Evolutionary conservation across 176 grass and related monocot genomes (phyloP), one percentile per base, ranked within the genome.

Genomic region (Pharus latifolius): DNA sequence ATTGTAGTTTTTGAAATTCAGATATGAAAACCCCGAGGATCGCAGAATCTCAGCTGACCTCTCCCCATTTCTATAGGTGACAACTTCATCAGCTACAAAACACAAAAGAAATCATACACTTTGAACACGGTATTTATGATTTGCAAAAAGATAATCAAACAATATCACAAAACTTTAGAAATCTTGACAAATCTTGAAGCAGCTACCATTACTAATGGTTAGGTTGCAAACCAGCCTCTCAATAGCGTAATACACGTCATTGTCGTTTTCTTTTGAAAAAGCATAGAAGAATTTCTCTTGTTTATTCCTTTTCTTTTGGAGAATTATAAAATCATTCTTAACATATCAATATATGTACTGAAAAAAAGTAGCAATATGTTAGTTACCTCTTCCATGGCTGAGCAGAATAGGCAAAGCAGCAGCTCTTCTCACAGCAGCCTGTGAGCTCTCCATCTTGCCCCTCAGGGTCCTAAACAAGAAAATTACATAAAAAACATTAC

Each of bases 391-490:
- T 88, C 90, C 96, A 82, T 99, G 96, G 79, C 65, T 86, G 38
- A 94, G 79, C 33, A 94, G 60, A 57, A 95, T 66, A 18, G 90
- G 96, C 67, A 95, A 76, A 49, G 77, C 69, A 42, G 82, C 73
- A 51, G 90, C 90, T 67, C 61, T 84, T 72, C 96, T 78, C 26
- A 80, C 52, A 41, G 90, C 76, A 60, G 69, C 67, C 46, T 91
- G 87, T 42, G 90, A 99, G 75, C 75, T 95, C 64, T 99, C 87
- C 51, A 99, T 83, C 73, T 85, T 99, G 72, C 52, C 88, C 70
- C 70, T 95, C 63, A 99, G 61, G 17, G 80, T 84, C 82, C 96
- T 99, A 41, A 49, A 59, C 25, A 82, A 43, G 56, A 33, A 75
- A 26, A 71, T 27, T 20, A 69, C 30, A 73, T 48, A 9, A 31